A percentile compares a stretch with the other conserved stretches of the same genome.
These are phyloP conservation scores for Arachis stenosperma DNA, from an alignment of 306 rosid genomes.

Conservation along the genomic window DNA sequence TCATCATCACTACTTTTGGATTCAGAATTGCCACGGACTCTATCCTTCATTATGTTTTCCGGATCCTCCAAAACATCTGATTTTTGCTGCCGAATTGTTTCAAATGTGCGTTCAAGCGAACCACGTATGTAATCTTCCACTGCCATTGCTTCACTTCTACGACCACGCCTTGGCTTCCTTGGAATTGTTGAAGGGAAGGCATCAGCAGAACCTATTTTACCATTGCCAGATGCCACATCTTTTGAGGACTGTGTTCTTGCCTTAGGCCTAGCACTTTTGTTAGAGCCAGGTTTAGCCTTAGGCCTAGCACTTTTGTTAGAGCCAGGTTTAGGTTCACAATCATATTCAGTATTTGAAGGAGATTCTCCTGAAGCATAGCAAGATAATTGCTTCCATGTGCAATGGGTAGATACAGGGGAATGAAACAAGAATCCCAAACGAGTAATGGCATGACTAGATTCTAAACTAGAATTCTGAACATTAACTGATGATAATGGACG, in stretches of 20 bases:
- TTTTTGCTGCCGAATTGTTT: conserved; percentile 62
- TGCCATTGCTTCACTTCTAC: conserved; percentile 78
- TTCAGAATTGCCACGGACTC: conserved; percentile 27
- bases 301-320: conserved; percentile 40
- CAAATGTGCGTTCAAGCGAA: conserved; percentile 63
- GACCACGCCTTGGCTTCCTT: conserved; percentile 78
- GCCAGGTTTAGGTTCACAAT: conserved; percentile 41
- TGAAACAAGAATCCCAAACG: conserved; percentile 30
- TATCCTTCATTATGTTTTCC: conserved; percentile 59
- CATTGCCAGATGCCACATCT: conserved; percentile 30
- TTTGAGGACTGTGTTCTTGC: conserved; percentile 29
- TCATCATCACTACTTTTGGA: conserved; percentile 35
- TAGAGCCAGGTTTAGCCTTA: conserved; percentile 38
- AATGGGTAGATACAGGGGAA: conserved; percentile 39
- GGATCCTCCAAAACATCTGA: conserved; percentile 52
- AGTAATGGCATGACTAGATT: conserved; percentile 16
- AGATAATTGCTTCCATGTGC: conserved; percentile 43
- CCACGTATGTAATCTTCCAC: conserved; percentile 71
- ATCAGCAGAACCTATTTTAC: conserved; percentile 31
- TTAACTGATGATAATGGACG: conserved; percentile 30
- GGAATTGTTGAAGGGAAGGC: conserved; percentile 55
- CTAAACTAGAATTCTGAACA: conserved; percentile 28
- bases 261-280: conserved; percentile 40
- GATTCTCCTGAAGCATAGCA: conserved; percentile 50
- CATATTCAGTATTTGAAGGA: conserved; percentile 49